Evolutionary conservation across 2,329 filamentous ascomycete species (phyloP).

Genomic region (Piedraia hortae): DNA sequence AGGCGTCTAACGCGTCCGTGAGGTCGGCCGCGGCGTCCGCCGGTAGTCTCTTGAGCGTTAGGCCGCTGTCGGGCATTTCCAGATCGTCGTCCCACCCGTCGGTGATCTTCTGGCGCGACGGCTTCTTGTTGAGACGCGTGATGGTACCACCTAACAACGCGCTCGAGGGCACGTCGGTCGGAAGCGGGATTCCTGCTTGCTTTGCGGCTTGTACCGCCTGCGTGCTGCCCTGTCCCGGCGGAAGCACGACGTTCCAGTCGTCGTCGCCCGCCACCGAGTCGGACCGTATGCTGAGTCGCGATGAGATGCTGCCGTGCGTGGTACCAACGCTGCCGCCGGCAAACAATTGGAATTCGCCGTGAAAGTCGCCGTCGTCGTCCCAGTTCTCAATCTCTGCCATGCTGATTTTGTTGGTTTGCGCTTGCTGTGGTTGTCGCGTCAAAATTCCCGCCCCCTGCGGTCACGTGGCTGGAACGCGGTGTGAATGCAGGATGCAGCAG

Average conservation of each 20-base stretch:
- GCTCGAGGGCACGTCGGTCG: conserved; percentile 60
- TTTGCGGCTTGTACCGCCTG: conserved; percentile 73
- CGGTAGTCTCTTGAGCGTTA: conserved; percentile 17
- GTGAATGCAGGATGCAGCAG: too few relatives aligned
- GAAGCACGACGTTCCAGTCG: conserved; percentile 64
- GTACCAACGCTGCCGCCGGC: conserved; percentile 34
- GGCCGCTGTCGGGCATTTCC: conserved; percentile 15
- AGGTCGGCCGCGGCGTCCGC: conserved; percentile 10
- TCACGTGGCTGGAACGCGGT: too few relatives aligned
- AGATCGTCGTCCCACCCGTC: conserved; percentile 26
- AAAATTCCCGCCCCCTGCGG: too few relatives aligned
- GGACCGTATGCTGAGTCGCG: conserved; percentile 61
- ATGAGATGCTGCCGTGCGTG: conserved; percentile 45
- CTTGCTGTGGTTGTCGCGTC: too few relatives aligned
- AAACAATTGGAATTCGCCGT: conserved; percentile 27
- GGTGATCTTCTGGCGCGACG: conserved; percentile 17
- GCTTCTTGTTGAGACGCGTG: conserved; percentile 46
- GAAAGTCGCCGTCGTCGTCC: conserved; percentile 26
- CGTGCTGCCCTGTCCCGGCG: conserved; percentile 50
- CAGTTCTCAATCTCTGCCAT: conserved; percentile 30
- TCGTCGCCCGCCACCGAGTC: conserved; percentile 40
- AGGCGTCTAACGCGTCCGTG: conserved; percentile 31
- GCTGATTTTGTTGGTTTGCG: too few relatives aligned
- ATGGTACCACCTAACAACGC: conserved; percentile 82
- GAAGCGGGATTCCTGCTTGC: conserved; percentile 73